These are phyloP conservation scores for Claviceps sp. DNA, from an alignment of 2,329 filamentous ascomycete species.

Conservation along the genomic window DNA sequence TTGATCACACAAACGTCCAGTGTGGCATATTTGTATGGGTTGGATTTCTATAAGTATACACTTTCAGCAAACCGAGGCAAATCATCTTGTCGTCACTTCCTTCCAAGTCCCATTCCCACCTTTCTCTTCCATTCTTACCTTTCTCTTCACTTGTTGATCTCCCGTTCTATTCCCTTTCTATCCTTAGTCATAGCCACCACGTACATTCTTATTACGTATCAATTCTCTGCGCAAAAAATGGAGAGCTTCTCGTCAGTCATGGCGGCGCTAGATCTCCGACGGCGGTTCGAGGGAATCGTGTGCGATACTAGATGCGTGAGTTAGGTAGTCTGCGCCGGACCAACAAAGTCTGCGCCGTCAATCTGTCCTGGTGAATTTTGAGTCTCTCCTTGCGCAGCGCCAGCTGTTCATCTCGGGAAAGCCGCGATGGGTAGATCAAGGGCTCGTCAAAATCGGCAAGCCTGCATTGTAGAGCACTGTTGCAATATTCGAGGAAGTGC, in stretches of 20 bases:
- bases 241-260: slow-evolving; percentile 27
- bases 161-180: no score
- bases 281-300: slow-evolving; percentile 22
- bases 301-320: slow-evolving; percentile 22
- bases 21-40: no score
- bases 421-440: slow-evolving; percentile 16
- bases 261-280: slow-evolving; percentile 19
- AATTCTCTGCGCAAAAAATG: slow-evolving; percentile 17
- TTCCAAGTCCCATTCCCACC: no score
- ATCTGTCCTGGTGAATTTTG: slow-evolving; percentile 18
- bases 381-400: slow-evolving; percentile 21
- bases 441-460: slow-evolving; percentile 26
- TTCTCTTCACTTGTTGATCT: no score
- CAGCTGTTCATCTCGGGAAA: slow-evolving; percentile 20
- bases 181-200: no score
- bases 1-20: no score
- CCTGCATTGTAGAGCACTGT: slow-evolving; percentile 28
- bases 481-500: slow-evolving; percentile 33
- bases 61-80: no score
- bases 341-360: slow-evolving; percentile 25
- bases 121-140: no score
- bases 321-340: slow-evolving; percentile 21
- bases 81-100: no score
- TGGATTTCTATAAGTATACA: no score
- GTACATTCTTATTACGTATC: no score